A percentile compares a stretch with the other conserved stretches of the same genome.
Evolutionary conservation across 495 filamentous ascomycete species (phyloP).

Genomic region (Aspergillus bridgeri): DNA sequence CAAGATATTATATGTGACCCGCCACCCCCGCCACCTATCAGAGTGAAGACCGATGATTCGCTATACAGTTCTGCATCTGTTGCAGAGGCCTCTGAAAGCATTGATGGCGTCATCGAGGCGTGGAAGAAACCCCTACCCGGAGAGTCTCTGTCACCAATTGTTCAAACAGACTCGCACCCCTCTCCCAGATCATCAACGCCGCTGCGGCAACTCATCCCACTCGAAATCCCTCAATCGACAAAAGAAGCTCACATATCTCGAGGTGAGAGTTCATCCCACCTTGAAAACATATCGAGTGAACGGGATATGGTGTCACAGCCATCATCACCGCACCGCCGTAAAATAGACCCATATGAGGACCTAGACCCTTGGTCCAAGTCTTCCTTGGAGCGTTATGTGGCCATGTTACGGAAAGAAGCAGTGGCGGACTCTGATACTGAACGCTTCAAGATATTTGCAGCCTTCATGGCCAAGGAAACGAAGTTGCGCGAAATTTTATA

Average conservation of each 20-base stretch:
- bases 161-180: background rate
- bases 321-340: constrained; percentile 10
- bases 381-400: constrained; percentile 48
- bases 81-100: constrained; percentile 32
- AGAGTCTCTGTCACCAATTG: constrained; percentile 8
- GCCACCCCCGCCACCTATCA: constrained; percentile 15
- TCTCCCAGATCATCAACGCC: constrained; percentile 2
- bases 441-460: constrained; percentile 49
- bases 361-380: constrained; percentile 53
- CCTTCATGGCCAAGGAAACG: constrained; percentile 49
- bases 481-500: constrained; percentile 52
- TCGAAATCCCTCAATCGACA: constrained; percentile 13
- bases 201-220: constrained; percentile 14
- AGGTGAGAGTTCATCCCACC: constrained; percentile 1
- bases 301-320: background rate
- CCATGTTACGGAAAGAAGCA: constrained; percentile 53
- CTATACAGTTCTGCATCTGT: constrained; percentile 19
- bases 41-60: constrained; percentile 31
- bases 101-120: constrained; percentile 44
- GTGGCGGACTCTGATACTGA: constrained; percentile 48
- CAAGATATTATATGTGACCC: constrained; percentile 11
- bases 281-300: background rate
- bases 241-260: constrained; percentile 5
- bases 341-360: constrained; percentile 44
- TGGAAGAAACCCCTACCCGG: constrained; percentile 35